Conservation (phyloP, 1,139 yeast species). For the Saccharomycopsis hybrid region DNA sequence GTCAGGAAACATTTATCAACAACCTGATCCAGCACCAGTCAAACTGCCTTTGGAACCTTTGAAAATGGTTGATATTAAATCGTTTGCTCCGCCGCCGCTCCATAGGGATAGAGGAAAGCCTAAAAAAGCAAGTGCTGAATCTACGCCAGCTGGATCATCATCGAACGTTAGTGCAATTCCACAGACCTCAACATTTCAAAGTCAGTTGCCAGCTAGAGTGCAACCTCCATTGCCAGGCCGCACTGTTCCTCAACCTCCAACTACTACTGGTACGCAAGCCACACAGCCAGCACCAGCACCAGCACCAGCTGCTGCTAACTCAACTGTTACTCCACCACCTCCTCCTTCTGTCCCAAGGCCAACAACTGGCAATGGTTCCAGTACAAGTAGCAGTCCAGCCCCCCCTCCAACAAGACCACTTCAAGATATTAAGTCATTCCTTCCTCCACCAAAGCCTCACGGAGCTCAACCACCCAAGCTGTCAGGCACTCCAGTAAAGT, state of each 20-base stretch:
- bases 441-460: conserved; percentile 5
- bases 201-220: background rate
- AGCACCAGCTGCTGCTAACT: too few relatives aligned
- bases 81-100: conserved; percentile 39
- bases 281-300: too few relatives aligned
- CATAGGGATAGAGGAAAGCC: conserved; percentile 28
- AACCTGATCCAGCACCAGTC: conserved; percentile 2
- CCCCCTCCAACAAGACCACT: background rate
- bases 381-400: background rate
- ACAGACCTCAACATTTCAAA: background rate
- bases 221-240: background rate
- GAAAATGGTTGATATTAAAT: conserved; percentile 29
- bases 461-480: background rate
- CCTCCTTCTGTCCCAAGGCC: background rate
- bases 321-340: background rate
- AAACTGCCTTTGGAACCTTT: background rate
- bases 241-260: background rate
- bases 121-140: background rate
- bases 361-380: too few relatives aligned
- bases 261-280: background rate
- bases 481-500: background rate
- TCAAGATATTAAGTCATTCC: background rate
- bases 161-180: background rate
- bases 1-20: conserved; percentile 2
- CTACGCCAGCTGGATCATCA: conserved; percentile 1